Conservation (phyloP, 2,329 filamentous ascomycete genomes). For the Bipolaris oryzae region DNA sequence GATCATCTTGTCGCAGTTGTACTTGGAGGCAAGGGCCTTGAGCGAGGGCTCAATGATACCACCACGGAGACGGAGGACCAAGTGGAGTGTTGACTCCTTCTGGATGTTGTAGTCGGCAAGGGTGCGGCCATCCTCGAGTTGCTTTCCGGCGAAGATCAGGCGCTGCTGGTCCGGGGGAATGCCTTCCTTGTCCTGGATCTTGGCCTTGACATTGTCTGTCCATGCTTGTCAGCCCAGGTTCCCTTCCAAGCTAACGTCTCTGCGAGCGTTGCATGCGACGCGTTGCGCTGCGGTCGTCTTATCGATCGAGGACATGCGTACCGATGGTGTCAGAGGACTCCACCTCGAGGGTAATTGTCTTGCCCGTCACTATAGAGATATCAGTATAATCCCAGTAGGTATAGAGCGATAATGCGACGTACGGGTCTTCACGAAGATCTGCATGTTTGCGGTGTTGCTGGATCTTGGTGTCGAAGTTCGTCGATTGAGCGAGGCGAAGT, state of each 20-base stretch:
- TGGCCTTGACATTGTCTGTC: conserved; percentile 96
- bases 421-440: conserved; percentile 97
- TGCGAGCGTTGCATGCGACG: conserved; percentile 13
- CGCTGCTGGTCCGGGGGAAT: conserved; percentile 98
- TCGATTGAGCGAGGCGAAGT: conserved; percentile 22
- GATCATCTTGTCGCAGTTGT: conserved; percentile 99
- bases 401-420: conserved; percentile 16
- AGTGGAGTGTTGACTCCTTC: conserved; percentile 98
- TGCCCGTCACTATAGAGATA: conserved; percentile 70
- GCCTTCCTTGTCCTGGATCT: conserved; percentile 99
- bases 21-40: conserved; percentile 98
- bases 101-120: conserved; percentile 99
- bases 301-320: conserved; percentile 34
- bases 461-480: conserved; percentile 37
- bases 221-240: conserved; percentile 26
- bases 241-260: conserved; percentile 1
- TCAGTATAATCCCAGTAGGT: conserved; percentile 17
- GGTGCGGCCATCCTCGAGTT: conserved; percentile 97
- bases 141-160: conserved; percentile 98
- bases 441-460: conserved; percentile 41
- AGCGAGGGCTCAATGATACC: conserved; percentile 97
- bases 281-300: conserved; percentile 21
- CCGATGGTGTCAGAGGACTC: conserved; percentile 82
- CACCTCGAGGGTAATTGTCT: conserved; percentile 98
- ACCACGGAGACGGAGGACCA: conserved; percentile 98